These are phyloP conservation scores for Ceratocystis variospora DNA, from an alignment of 2,329 filamentous ascomycete genomes.

Conservation along the genomic window DNA sequence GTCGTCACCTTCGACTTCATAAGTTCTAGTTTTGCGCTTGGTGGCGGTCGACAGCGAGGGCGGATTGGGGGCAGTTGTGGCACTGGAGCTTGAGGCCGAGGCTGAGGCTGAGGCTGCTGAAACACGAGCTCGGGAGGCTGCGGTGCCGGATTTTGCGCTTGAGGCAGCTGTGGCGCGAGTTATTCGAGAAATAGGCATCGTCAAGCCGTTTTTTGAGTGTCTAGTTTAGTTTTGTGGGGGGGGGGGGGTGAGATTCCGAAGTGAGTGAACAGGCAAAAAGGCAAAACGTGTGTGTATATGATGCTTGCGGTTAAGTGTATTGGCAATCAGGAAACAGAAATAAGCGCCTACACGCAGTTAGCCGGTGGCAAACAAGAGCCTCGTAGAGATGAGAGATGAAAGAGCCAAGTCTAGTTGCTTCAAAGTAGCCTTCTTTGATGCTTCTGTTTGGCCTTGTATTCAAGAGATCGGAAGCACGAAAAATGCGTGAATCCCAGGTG, in stretches of 20 bases:
- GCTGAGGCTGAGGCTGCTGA: conserved; percentile 18
- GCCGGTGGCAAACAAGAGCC: neutral
- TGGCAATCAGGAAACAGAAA: neutral
- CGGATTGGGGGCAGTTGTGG: neutral
- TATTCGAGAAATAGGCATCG: conserved; percentile 2
- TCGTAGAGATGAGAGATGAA: neutral
- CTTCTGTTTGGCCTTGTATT: neutral
- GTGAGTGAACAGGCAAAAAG: neutral
- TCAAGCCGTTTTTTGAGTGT: neutral
- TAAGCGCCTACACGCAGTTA: neutral
- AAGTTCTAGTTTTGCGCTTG: conserved; percentile 38
- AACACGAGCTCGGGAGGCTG: conserved; percentile 36
- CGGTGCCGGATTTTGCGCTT: conserved; percentile 34
- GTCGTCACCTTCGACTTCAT: conserved; percentile 40
- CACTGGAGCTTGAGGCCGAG: neutral
- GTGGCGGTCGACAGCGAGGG: conserved; percentile 16
- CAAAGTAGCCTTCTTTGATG: neutral
- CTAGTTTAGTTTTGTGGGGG: neutral
- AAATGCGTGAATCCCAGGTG: neutral
- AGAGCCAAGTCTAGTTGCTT: neutral
- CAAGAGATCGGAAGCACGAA: neutral
- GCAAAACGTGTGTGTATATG: neutral
- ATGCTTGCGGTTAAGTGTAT: neutral
- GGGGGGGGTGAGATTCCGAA: neutral
- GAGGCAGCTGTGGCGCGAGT: conserved; percentile 20